Evolutionary conservation across 78 protist genomes (phyloP).

Genomic region (Dictyostelium citrinum): DNA sequence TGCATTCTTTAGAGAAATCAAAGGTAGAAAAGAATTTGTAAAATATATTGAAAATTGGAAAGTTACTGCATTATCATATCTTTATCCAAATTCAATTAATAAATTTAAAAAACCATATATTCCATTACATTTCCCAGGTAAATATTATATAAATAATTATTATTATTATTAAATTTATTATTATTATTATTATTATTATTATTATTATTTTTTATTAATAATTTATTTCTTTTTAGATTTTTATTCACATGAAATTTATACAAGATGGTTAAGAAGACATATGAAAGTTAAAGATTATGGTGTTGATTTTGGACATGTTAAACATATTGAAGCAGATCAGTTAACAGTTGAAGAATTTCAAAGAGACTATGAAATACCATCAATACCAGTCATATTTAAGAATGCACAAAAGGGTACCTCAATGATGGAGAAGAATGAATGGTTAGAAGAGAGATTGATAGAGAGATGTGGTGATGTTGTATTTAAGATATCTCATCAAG

Average conservation of each 20-base stretch:
- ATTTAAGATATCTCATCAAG: constrained; percentile 58
- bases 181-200: too few relatives aligned
- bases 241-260: constrained; percentile 29
- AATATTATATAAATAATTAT: too few relatives aligned
- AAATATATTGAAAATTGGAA: constrained; percentile 43
- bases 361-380: constrained; percentile 8
- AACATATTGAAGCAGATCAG: neutral
- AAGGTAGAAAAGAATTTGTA: constrained; percentile 5
- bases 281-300: constrained; percentile 19
- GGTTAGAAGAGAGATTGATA: constrained; percentile 21
- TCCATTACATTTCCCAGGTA: constrained; percentile 5
- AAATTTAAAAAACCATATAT: neutral
- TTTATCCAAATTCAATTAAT: neutral
- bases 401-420: neutral
- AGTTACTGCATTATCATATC: constrained; percentile 5
- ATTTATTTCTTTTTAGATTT: constrained; percentile 5
- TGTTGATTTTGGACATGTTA: neutral
- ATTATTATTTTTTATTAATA: too few relatives aligned
- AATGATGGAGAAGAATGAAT: neutral
- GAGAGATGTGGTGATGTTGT: constrained; percentile 53
- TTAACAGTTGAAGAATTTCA: constrained; percentile 42
- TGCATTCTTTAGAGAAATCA: neutral
- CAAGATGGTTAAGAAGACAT: constrained; percentile 63
- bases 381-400: constrained; percentile 18
- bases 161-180: too few relatives aligned